Percentiles rank a stretch among this genome's conserved stretches.
phyloP scores from a whole-genome alignment of 345 rosid species.

The Eucalyptus brandiana region DNA sequence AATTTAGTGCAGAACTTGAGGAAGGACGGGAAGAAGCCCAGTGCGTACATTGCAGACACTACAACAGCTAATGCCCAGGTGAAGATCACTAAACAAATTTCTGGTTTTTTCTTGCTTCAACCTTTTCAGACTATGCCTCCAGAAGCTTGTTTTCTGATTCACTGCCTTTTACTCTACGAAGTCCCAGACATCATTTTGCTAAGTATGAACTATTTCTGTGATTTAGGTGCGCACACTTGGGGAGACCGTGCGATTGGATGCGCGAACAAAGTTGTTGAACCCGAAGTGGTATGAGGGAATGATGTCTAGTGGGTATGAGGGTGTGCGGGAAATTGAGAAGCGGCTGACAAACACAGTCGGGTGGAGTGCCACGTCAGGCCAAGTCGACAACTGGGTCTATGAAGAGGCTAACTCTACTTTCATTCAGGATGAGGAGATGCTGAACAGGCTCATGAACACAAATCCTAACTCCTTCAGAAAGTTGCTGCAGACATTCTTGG shows the following conservation, averaged over 20 bases:
- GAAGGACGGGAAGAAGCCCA: constrained; percentile 90
- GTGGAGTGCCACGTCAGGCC: constrained; percentile 99
- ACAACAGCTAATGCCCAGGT: constrained; percentile 98
- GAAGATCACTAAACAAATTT: neutral
- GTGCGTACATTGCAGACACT: constrained; percentile 90
- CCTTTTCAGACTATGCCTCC: neutral
- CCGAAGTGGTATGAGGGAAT: constrained; percentile 99
- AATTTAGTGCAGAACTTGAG: constrained; percentile 85
- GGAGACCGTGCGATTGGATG: constrained; percentile 87
- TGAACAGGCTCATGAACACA: constrained; percentile 71
- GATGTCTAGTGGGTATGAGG: constrained; percentile 95
- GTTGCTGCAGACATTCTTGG: constrained; percentile 90
- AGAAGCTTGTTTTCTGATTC: neutral
- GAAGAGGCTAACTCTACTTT: constrained; percentile 95
- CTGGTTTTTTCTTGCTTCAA: neutral
- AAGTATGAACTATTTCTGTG: neutral
- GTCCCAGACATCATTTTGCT: neutral
- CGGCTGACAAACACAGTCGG: constrained; percentile 91
- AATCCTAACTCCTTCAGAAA: constrained; percentile 96
- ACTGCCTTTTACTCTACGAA: neutral
- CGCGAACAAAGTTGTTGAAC: constrained; percentile 87
- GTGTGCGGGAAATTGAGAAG: constrained; percentile 97
- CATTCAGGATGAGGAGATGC: constrained; percentile 90
- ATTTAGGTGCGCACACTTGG: constrained; percentile 74
- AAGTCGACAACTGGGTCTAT: constrained; percentile 97